Evolutionary conservation across 805 yeast species (phyloP).

Genomic region (Nematodospora valgi): DNA sequence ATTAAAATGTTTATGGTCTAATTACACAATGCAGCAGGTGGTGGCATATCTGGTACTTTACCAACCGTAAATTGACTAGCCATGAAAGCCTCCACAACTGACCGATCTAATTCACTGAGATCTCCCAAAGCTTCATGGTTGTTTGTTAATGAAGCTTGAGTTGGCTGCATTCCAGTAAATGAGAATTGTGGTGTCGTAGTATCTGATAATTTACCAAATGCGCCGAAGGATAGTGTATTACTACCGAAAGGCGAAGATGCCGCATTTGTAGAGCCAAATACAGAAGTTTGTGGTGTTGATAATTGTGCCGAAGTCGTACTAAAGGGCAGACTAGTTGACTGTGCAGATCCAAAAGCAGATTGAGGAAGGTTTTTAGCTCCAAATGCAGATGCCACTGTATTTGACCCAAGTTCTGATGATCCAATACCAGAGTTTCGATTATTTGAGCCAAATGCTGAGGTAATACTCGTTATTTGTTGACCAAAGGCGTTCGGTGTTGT

Average conservation of each 20-base stretch:
- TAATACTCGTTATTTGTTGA: conserved; percentile 1
- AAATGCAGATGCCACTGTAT: conserved; percentile 9
- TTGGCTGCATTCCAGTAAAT: conserved; percentile 1
- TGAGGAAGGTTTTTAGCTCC: conserved; percentile 5
- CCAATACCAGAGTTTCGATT: conserved; percentile 11
- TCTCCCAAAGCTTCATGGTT: conserved; percentile 18
- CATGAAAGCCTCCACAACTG: conserved; percentile 45
- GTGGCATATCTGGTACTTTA: conserved; percentile 67
- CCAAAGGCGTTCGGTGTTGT: conserved; percentile 7
- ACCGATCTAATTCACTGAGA: conserved; percentile 40
- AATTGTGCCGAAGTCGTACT: conserved; percentile 3
- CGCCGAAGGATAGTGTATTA: conserved; percentile 3
- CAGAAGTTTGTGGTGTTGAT: conserved; percentile 9
- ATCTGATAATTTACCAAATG: not conserved
- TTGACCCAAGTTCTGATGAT: conserved; percentile 3
- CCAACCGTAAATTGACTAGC: conserved; percentile 53
- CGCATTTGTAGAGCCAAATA: conserved; percentile 16
- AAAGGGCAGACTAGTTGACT: no score
- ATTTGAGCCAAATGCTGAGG: conserved; percentile 13
- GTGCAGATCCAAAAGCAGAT: conserved; percentile 6
- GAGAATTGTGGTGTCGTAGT: conserved; percentile 2
- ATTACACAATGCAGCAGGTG: conserved; percentile 48
- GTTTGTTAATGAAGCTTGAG: conserved; percentile 3
- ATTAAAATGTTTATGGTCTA: no score
- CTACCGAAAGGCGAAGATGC: conserved; percentile 9